phyloP scores from a whole-genome alignment of 345 rosid species.

The Stellera chamaejasme region DNA sequence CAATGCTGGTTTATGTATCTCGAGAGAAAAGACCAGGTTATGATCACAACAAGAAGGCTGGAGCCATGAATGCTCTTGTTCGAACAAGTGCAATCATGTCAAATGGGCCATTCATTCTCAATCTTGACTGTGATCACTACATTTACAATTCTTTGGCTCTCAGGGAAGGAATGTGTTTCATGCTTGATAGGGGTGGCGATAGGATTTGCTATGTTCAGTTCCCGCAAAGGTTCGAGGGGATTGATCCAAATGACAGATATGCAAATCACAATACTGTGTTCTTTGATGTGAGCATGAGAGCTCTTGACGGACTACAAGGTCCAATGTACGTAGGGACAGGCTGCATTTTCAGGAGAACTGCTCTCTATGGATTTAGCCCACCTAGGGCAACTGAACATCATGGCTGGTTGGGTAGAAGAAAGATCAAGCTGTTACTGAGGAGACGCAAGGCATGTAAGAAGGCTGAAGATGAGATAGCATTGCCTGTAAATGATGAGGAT shows the following conservation, averaged over 20 bases:
- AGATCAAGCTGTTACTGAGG: slow-evolving; percentile 47
- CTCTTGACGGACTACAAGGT: slow-evolving; percentile 56
- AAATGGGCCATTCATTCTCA: slow-evolving; percentile 57
- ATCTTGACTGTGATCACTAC: slow-evolving; percentile 66
- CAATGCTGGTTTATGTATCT: slow-evolving; percentile 56
- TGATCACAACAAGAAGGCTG: slow-evolving; percentile 72
- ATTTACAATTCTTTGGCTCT: slow-evolving; percentile 47
- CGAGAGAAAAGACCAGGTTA: slow-evolving; percentile 55
- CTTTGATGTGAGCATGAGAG: slow-evolving; percentile 66
- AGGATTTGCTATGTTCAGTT: slow-evolving; percentile 54
- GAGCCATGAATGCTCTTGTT: slow-evolving; percentile 63
- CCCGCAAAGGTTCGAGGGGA: slow-evolving; percentile 65
- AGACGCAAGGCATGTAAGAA: slow-evolving; percentile 38
- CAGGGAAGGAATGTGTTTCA: slow-evolving; percentile 69
- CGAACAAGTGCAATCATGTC: slow-evolving; percentile 65
- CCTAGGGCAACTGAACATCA: slow-evolving; percentile 69
- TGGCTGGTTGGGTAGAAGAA: slow-evolving; percentile 65
- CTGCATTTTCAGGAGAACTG: slow-evolving; percentile 55
- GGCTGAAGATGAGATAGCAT: slow-evolving; percentile 39
- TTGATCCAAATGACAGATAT: slow-evolving; percentile 52
- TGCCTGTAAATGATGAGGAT: slow-evolving; percentile 35
- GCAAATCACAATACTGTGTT: slow-evolving; percentile 59
- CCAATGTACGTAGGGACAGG: slow-evolving; percentile 66
- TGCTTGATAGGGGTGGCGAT: slow-evolving; percentile 61
- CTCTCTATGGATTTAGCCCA: slow-evolving; percentile 62